phyloP scores from a whole-genome alignment of 768 basidiomycete species.

The Lactarius tabidus region DNA sequence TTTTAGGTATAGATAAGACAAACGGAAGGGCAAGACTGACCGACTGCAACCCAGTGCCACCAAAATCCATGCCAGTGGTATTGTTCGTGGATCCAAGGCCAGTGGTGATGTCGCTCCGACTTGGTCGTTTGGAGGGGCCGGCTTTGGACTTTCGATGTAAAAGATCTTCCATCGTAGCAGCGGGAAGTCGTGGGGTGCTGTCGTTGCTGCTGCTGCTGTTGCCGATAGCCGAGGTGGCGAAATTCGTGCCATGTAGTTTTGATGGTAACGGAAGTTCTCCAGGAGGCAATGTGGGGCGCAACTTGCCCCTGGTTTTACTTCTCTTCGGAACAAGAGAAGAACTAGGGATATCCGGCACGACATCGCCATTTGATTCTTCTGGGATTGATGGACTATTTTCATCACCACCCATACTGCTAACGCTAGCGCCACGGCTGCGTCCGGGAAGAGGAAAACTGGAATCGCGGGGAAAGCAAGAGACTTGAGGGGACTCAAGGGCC shows the following conservation, averaged over 20 bases:
- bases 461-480: conserved; percentile 38
- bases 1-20: not conserved
- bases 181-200: conserved; percentile 6
- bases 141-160: conserved; percentile 8
- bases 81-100: not conserved
- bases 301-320: conserved; percentile 30
- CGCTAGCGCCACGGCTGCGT: conserved; percentile 53
- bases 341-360: conserved; percentile 35
- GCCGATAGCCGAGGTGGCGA: not conserved
- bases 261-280: conserved; percentile 34
- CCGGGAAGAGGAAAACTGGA: conserved; percentile 34
- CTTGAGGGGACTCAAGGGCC: conserved; percentile 28
- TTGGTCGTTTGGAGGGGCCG: conserved; percentile 1
- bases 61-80: not conserved
- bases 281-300: conserved; percentile 31
- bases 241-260: conserved; percentile 22
- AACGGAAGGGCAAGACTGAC: conserved; percentile 11
- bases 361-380: conserved; percentile 52
- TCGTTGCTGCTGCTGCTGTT: not conserved
- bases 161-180: not conserved
- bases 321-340: conserved; percentile 1
- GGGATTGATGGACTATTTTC: conserved; percentile 37
- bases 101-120: conserved; percentile 2
- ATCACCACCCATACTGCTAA: conserved; percentile 46
- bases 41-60: conserved; percentile 6